A percentile compares a stretch with the other conserved stretches of the same genome.
Conservation (phyloP, 345 rosid species). For the Lumnitzera littorea region DNA sequence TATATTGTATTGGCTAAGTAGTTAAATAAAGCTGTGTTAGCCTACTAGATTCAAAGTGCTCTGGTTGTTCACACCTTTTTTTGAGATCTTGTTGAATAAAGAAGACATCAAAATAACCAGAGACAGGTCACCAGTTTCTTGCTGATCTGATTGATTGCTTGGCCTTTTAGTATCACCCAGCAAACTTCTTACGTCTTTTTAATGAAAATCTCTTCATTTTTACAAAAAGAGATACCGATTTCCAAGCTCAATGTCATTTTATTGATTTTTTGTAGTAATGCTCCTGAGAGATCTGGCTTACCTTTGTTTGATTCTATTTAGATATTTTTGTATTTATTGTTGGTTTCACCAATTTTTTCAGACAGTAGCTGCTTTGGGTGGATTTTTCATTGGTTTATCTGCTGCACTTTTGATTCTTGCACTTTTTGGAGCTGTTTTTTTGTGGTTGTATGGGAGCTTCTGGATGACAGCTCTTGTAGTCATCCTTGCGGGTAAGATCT, state of each 20-base stretch:
- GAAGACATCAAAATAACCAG: constrained; percentile 2
- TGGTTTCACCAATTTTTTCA: constrained; percentile 25
- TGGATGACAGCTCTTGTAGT: constrained; percentile 71
- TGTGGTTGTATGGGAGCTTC: constrained; percentile 93
- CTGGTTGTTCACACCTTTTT: neutral
- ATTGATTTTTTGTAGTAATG: constrained; percentile 3
- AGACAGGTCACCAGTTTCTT: neutral
- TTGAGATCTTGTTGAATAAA: neutral
- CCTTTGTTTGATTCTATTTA: neutral
- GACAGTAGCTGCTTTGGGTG: constrained; percentile 51
- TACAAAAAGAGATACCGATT: neutral
- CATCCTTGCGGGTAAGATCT: constrained; percentile 54
- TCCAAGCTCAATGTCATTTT: constrained; percentile 2
- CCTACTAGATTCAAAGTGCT: neutral
- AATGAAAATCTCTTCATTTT: neutral
- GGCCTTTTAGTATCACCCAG: neutral
- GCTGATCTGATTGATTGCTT: too few relatives aligned
- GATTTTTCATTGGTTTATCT: constrained; percentile 60
- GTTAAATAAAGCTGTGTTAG: neutral
- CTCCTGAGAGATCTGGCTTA: too few relatives aligned
- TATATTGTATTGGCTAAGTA: neutral
- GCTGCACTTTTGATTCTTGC: constrained; percentile 56
- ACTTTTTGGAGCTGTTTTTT: constrained; percentile 48
- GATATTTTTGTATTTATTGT: constrained; percentile 4
- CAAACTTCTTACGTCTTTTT: neutral